These are phyloP conservation scores for Pyrenula massariospora DNA, from an alignment of 495 filamentous ascomycete species.

Conservation along the genomic window DNA sequence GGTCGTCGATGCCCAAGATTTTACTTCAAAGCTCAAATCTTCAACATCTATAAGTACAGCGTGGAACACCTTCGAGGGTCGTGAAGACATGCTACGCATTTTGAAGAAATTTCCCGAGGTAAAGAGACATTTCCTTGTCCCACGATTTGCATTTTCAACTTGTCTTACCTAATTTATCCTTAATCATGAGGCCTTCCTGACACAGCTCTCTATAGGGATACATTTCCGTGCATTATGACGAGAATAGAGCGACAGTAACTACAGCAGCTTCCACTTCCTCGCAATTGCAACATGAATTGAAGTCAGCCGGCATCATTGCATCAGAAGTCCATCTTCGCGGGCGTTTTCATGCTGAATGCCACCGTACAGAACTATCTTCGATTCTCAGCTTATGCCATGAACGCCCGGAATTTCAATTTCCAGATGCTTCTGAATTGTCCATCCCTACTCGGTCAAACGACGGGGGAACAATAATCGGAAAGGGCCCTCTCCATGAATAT, in stretches of 20 bases:
- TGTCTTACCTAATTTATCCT: slow-evolving; percentile 6
- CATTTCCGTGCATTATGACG: slow-evolving; percentile 30
- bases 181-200: too few species aligned
- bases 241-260: slow-evolving; percentile 22
- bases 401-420: slow-evolving; percentile 21
- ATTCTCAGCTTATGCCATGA: slow-evolving; percentile 14
- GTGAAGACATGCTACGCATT: slow-evolving; percentile 8
- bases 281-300: slow-evolving; percentile 17
- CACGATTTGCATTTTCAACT: neutral
- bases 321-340: slow-evolving; percentile 22
- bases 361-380: slow-evolving; percentile 5
- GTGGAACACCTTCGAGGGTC: slow-evolving; percentile 12
- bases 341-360: slow-evolving; percentile 17
- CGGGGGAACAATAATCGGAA: slow-evolving; percentile 8
- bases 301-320: slow-evolving; percentile 21
- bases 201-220: slow-evolving; percentile 17
- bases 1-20: slow-evolving; percentile 31
- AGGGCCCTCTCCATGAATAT: slow-evolving; percentile 17
- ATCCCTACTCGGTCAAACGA: slow-evolving; percentile 18
- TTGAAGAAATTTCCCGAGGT: slow-evolving; percentile 10
- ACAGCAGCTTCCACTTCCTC: slow-evolving; percentile 11
- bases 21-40: slow-evolving; percentile 2
- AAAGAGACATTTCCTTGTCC: slow-evolving; percentile 1
- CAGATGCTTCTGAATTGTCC: slow-evolving; percentile 19
- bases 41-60: slow-evolving; percentile 14